These are phyloP conservation scores for Phytophthora hibernalis DNA, from an alignment of 352 stramenopile genomes.

Conservation along the genomic window DNA sequence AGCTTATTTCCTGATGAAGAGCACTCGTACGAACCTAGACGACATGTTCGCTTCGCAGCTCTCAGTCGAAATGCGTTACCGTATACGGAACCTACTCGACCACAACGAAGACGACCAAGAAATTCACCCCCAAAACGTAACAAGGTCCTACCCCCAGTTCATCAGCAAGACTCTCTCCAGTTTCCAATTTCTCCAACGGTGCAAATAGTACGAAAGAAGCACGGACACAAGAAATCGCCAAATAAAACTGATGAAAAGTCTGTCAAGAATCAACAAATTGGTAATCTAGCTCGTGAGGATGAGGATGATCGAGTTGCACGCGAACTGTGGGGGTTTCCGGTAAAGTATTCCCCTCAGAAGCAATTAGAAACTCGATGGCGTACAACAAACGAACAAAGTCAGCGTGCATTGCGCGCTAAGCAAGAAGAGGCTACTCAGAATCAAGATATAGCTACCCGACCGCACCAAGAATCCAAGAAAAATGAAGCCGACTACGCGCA, in stretches of 20 bases:
- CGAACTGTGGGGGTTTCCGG: conserved; percentile 20
- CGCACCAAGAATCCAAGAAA: not conserved
- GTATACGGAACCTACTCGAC: not conserved
- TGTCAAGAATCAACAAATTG: not conserved
- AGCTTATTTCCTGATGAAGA: conserved; percentile 34
- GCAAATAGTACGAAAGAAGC: conserved; percentile 17
- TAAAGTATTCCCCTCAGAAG: conserved; percentile 19
- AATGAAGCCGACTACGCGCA: conserved; percentile 26
- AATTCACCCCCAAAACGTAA: conserved; percentile 12
- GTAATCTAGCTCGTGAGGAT: not conserved
- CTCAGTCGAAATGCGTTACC: conserved; percentile 23
- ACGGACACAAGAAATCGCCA: not conserved
- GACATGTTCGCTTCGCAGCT: conserved; percentile 23
- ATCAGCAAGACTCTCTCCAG: not conserved
- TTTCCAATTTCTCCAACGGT: conserved; percentile 13
- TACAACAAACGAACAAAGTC: conserved; percentile 2
- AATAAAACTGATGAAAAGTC: not conserved
- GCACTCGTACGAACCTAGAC: conserved; percentile 20
- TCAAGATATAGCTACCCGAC: not conserved
- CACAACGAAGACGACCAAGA: not conserved
- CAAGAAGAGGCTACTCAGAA: not conserved
- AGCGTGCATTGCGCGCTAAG: not conserved
- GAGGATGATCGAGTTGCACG: conserved; percentile 9
- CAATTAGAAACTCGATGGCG: conserved; percentile 10
- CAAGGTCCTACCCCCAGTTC: not conserved